Evolutionary conservation across 2,329 filamentous ascomycete genomes (phyloP), one percentile per base, ranked within the genome.

Genomic region (Bipolaris victoriae): DNA sequence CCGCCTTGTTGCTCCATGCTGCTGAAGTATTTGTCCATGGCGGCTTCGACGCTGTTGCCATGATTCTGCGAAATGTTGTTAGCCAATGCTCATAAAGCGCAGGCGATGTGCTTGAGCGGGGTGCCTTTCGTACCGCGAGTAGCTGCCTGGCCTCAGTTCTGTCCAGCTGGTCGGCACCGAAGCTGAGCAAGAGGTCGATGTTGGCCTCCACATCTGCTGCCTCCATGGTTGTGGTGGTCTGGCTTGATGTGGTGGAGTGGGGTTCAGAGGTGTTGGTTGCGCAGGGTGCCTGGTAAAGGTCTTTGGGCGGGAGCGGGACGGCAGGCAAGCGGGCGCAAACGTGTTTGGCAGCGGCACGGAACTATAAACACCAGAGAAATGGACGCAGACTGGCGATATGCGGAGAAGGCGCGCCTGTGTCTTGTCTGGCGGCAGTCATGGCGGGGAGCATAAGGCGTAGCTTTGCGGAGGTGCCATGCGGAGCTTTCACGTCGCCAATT

Each of bases 1-100:
- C 62, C 63, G 11, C 60, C 62, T 16, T 55, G 44, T 5, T 54
- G 44, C 5, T 54, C 55, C 45, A 49, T 46, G 7, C 44, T 54
- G 24, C 61, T 63, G 45, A 61, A 70, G 55, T 66, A 66, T 22
- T 71, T 71, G 18, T 65, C 60, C 26, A 61, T 58, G 6, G 71
- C 71, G 7, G 62, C 61, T 16, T 68, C 55, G 18, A 71, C 39
- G 43, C 68, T 59, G 56, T 66, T 63, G 56, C 67, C 66, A 52
- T 62, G 63, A 16, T 70, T 63, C 70, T 74, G 49, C 24, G 48
- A 35, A 44, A 10, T 22, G 9, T 45, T 24, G 37, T 60, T 36
- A 57, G 55, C 20, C 20, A 15, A 39, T 44, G 45, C 41, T 10
- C 36, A 50, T 16, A 45, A 24, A 31, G 29, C 24, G 46, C 41